These are phyloP conservation scores for Cercospora sp. DNA, from an alignment of 2,329 filamentous ascomycete species.

Conservation along the genomic window DNA sequence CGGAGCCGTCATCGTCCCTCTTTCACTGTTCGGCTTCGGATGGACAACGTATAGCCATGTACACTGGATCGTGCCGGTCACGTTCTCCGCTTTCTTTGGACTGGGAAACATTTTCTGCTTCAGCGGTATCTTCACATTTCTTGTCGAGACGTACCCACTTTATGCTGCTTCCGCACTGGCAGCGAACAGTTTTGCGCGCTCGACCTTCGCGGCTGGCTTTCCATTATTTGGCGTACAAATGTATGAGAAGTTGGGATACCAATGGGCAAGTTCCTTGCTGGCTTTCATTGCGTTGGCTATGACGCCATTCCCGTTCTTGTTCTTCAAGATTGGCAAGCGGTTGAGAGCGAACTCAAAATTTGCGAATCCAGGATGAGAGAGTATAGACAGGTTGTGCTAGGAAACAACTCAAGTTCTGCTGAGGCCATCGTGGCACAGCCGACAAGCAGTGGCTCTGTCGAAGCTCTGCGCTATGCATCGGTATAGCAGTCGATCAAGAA, in stretches of 20 bases:
- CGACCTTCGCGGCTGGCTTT: conserved; percentile 36
- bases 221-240: conserved; percentile 53
- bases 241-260: conserved; percentile 50
- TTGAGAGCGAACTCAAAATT: conserved; percentile 9
- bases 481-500: too few species aligned
- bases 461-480: too few species aligned
- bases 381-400: neutral
- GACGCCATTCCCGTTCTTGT: conserved; percentile 7
- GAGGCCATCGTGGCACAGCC: neutral
- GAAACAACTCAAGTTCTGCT: neutral
- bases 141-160: conserved; percentile 43
- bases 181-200: conserved; percentile 53
- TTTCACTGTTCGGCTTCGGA: conserved; percentile 65
- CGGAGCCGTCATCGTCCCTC: conserved; percentile 75
- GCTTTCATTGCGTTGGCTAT: conserved; percentile 17
- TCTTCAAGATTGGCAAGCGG: conserved; percentile 6
- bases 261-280: conserved; percentile 52
- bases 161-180: conserved; percentile 54
- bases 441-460: neutral
- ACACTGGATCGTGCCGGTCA: conserved; percentile 47
- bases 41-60: conserved; percentile 28
- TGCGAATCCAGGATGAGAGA: neutral
- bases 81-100: conserved; percentile 51
- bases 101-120: conserved; percentile 41
- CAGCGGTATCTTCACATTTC: conserved; percentile 24